phyloP scores from a whole-genome alignment of 2,329 filamentous ascomycete species.

The Colletotrichum tabaci region DNA sequence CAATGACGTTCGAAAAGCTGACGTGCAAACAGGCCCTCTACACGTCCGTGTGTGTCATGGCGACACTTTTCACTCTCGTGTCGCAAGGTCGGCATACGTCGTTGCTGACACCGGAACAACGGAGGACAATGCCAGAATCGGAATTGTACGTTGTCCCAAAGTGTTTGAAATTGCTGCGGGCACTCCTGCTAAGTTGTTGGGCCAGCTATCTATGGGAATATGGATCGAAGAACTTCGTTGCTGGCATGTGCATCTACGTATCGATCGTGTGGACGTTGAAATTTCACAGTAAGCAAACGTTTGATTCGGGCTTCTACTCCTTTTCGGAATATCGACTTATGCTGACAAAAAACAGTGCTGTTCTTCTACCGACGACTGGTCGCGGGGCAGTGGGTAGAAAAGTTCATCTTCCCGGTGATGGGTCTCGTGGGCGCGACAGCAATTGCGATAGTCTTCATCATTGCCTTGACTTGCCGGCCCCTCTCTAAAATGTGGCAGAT shows the following conservation, averaged over 20 bases:
- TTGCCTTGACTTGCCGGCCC: constrained; percentile 52
- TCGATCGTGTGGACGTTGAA: constrained; percentile 57
- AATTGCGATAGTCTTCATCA: constrained; percentile 47
- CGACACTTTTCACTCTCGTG: constrained; percentile 46
- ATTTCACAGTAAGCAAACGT: constrained; percentile 49
- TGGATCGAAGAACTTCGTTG: constrained; percentile 55
- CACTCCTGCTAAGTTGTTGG: neutral
- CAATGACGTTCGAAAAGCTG: too few relatives aligned
- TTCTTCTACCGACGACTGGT: constrained; percentile 57
- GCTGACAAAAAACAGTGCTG: constrained; percentile 45
- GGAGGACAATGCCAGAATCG: constrained; percentile 48
- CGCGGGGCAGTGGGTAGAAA: constrained; percentile 52
- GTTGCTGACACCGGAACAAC: constrained; percentile 49
- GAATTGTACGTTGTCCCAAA: constrained; percentile 41
- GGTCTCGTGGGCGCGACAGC: constrained; percentile 47
- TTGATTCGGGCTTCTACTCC: accelerated
- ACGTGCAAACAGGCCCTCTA: neutral
- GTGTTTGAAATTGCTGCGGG: neutral
- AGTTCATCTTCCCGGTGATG: constrained; percentile 54
- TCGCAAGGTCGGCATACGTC: constrained; percentile 51
- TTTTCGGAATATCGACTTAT: neutral
- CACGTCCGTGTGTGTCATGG: constrained; percentile 24
- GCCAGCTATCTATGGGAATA: constrained; percentile 44
- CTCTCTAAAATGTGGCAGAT: constrained; percentile 54
- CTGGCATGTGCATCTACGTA: constrained; percentile 52